These are phyloP conservation scores for Talaromyces wortmannii DNA, from an alignment of 495 filamentous ascomycete species.

Conservation along the genomic window DNA sequence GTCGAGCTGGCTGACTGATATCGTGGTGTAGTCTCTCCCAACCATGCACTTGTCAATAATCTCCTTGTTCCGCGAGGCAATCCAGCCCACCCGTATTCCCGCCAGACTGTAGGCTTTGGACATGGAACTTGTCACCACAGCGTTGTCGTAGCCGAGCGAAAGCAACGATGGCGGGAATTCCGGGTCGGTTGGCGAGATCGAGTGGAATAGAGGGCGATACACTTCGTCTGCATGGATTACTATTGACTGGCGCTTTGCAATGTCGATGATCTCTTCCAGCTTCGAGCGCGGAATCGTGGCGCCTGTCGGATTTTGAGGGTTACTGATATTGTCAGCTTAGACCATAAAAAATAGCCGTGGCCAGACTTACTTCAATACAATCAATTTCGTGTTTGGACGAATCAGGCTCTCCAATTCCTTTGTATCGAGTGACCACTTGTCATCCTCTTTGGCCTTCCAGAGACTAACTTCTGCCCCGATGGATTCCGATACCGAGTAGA, in stretches of 20 bases:
- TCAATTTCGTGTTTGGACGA: slow-evolving; percentile 67
- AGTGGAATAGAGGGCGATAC: slow-evolving; percentile 85
- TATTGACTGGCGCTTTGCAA: slow-evolving; percentile 58
- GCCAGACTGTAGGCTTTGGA: slow-evolving; percentile 85
- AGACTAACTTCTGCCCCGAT: slow-evolving; percentile 76
- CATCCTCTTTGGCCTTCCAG: slow-evolving; percentile 63
- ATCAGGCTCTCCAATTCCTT: slow-evolving; percentile 61
- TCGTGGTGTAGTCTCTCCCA: slow-evolving; percentile 78
- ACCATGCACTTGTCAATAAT: slow-evolving; percentile 60
- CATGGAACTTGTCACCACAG: slow-evolving; percentile 71
- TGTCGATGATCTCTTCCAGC: slow-evolving; percentile 53
- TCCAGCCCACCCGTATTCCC: slow-evolving; percentile 78
- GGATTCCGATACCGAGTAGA: slow-evolving; percentile 69
- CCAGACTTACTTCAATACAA: slow-evolving; percentile 51
- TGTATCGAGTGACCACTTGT: slow-evolving; percentile 62
- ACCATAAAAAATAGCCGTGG: neutral
- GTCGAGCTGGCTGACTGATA: slow-evolving; percentile 77
- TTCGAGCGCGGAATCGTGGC: slow-evolving; percentile 56
- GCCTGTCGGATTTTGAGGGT: slow-evolving; percentile 86
- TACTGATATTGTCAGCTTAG: slow-evolving; percentile 40
- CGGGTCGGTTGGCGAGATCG: slow-evolving; percentile 45
- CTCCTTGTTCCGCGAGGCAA: slow-evolving; percentile 56
- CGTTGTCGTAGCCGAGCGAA: slow-evolving; percentile 62
- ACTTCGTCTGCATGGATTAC: slow-evolving; percentile 76
- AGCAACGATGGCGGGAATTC: slow-evolving; percentile 64